Percentiles rank a stretch among this genome's conserved stretches.
Conservation (phyloP, 345 rosid species). For the Pseudoturritis turrita region DNA sequence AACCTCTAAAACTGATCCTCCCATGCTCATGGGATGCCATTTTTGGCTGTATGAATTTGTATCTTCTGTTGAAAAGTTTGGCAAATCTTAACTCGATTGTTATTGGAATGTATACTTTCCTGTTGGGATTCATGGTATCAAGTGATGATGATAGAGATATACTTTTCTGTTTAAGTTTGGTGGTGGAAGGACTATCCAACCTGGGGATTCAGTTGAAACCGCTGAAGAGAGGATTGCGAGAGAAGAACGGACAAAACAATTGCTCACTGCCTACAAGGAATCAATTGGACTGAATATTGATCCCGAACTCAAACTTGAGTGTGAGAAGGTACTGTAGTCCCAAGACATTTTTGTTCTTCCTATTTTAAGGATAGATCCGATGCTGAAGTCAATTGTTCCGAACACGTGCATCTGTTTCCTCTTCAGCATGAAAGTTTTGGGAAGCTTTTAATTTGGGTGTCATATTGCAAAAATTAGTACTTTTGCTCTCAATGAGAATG, state of each 20-base stretch:
- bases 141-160: not conserved
- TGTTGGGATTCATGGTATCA: not conserved
- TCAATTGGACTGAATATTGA: slow-evolving; percentile 59
- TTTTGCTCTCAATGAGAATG: not conserved
- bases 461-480: not conserved
- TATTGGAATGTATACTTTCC: not conserved
- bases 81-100: not conserved
- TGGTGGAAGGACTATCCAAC: slow-evolving; percentile 75
- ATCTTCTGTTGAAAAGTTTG: not conserved
- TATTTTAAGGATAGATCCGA: not conserved
- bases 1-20: not conserved
- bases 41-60: not conserved
- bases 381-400: not conserved
- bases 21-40: not conserved
- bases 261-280: slow-evolving; percentile 68
- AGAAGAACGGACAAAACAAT: slow-evolving; percentile 53
- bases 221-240: slow-evolving; percentile 68
- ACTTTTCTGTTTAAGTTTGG: slow-evolving; percentile 52
- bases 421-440: not conserved
- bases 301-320: slow-evolving; percentile 67
- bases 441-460: not conserved
- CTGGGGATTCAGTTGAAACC: slow-evolving; percentile 78
- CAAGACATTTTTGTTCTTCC: not conserved
- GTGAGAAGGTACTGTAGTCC: slow-evolving; percentile 73
- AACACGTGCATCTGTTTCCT: not conserved